Percentiles rank a stretch among this genome's conserved stretches.
phyloP scores from a whole-genome alignment of 148 eudicot genomes.

The Dianthus caryophyllus region DNA sequence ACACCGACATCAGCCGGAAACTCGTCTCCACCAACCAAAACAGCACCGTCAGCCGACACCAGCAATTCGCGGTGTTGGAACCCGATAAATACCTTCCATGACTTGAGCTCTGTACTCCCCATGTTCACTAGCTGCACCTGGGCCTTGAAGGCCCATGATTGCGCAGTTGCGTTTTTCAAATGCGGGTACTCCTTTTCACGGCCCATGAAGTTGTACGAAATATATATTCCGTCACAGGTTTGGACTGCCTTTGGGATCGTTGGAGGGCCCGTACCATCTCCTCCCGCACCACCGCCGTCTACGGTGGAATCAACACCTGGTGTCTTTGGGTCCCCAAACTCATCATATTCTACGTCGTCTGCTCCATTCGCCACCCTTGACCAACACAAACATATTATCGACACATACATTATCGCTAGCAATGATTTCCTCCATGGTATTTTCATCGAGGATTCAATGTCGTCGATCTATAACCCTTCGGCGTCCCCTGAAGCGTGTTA shows the following conservation, averaged over 20 bases:
- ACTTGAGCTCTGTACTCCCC: conserved; percentile 41
- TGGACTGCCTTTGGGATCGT: conserved; percentile 27
- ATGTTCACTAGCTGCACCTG: conserved; percentile 38
- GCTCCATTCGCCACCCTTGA: conserved; percentile 19
- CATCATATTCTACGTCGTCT: conserved; percentile 18
- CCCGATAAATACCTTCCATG: conserved; percentile 47
- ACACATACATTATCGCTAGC: not conserved
- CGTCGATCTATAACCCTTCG: conserved; percentile 12
- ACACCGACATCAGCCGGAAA: conserved; percentile 39
- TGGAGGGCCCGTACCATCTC: conserved; percentile 16
- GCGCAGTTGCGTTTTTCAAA: conserved; percentile 38
- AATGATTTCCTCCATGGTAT: conserved; percentile 23
- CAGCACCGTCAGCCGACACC: conserved; percentile 41
- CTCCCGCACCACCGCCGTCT: conserved; percentile 12
- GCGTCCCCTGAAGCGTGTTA: not conserved
- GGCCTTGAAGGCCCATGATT: conserved; percentile 51
- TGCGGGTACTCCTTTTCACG: conserved; percentile 41
- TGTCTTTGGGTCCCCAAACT: conserved; percentile 36
- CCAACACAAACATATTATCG: conserved; percentile 11
- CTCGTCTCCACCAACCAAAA: conserved; percentile 34
- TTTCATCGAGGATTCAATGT: conserved; percentile 23
- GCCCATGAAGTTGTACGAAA: conserved; percentile 36
- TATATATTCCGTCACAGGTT: conserved; percentile 48
- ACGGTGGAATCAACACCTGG: conserved; percentile 10
- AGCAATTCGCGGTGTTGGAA: conserved; percentile 47